Evolutionary conservation across 371 early-diverging fungal species (phyloP), one percentile per base, ranked within the genome.

Genomic region (Lichtheimia ornata): DNA sequence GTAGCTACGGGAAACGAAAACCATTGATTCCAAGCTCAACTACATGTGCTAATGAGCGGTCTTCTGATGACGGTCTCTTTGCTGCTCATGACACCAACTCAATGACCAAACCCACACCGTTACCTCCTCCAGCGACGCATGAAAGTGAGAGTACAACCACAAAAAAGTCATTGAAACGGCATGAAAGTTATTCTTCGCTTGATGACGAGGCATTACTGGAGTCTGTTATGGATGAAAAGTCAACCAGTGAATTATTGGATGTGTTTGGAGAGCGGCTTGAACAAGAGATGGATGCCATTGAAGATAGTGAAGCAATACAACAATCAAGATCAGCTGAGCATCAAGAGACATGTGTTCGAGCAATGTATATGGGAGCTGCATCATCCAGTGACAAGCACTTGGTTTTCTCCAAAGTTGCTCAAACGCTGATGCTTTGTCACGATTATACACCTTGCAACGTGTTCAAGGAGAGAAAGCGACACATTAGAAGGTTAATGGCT

Each of bases 321-420:
- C 45, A 4, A 28, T 5, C 7, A 4, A 28, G 35, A 9, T 35
- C 35, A 35, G 9, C 35, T 9, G 35, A 35, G 35, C 35, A 47
- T 47, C 47, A 47, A 47, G 47, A 47, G 11, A 47, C 47, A 17
- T 18, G 47, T 11, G 17, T 47, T n/a, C 47, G 47, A 47, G 11
- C 11, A n/a, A 47, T 47, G 47, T n/a, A 18, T 22, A n/a, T 47
- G 47, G 47, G 47, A n/a, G 47, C 47, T 17, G 47, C 47, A 47
- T 18, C 47, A 4, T n/a, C 2, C n/a, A 47, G 17, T n/a, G 47
- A 47, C 47, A 47, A 47, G 47, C 47, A 22, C 7, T 7, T 47
- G n/a, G 17, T n/a, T 11, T 18, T 47, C 17, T 47, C 22, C 5
- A 47, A 47, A 47, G 11, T 47, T 5, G n/a, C 47, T n/a, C 47